Evolutionary conservation across 805 yeast genomes (phyloP).

Genomic region (Candida alai): DNA sequence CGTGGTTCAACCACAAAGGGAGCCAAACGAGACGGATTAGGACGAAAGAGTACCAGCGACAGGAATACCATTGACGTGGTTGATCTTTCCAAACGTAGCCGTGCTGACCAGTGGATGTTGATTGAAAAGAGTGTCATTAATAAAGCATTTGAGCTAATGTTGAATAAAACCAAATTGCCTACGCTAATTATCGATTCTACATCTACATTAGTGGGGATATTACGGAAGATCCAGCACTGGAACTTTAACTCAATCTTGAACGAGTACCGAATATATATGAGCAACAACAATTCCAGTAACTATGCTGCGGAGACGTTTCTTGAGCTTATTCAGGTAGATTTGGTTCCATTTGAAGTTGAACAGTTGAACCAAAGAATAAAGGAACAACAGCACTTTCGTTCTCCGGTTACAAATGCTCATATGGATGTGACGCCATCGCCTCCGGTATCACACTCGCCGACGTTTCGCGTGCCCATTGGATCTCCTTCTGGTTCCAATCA

Average conservation of each 20-base stretch:
- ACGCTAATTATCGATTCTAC: constrained; percentile 75
- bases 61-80: constrained; percentile 20
- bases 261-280: constrained; percentile 71
- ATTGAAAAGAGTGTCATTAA: constrained; percentile 62
- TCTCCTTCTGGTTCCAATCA: no score
- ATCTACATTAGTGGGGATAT: constrained; percentile 72
- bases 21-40: not conserved
- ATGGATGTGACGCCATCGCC: not conserved
- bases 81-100: constrained; percentile 20
- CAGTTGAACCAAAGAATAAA: constrained; percentile 15
- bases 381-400: constrained; percentile 2
- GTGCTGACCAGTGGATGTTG: constrained; percentile 69
- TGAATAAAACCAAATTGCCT: constrained; percentile 65
- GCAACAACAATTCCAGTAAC: constrained; percentile 54
- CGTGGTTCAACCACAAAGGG: not conserved
- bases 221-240: constrained; percentile 87
- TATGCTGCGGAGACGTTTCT: constrained; percentile 79
- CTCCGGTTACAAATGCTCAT: not conserved
- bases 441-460: not conserved
- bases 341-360: constrained; percentile 40
- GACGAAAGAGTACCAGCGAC: not conserved
- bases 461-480: no score
- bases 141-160: constrained; percentile 59
- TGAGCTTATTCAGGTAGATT: constrained; percentile 62
- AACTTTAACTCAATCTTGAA: constrained; percentile 76